Evolutionary conservation across 805 yeast genomes (phyloP).

Genomic region (Saccharomycopsis sp.): DNA sequence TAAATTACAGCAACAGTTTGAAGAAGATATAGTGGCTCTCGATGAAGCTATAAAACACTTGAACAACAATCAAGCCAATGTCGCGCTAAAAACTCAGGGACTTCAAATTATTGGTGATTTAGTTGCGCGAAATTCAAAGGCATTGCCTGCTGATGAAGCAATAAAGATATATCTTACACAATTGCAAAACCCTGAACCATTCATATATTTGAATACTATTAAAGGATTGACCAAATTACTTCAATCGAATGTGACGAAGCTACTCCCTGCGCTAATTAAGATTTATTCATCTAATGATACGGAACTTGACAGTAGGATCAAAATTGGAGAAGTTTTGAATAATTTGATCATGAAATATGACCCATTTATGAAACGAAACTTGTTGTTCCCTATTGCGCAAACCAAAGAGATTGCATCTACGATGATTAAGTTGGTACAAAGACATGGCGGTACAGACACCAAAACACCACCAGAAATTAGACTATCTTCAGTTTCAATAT

Average conservation of each 20-base stretch:
- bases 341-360: constrained; percentile 10
- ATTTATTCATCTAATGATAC: constrained; percentile 31
- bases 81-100: constrained; percentile 34
- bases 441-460: not conserved
- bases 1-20: constrained; percentile 21
- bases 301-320: constrained; percentile 59
- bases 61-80: constrained; percentile 50
- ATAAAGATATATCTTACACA: constrained; percentile 56
- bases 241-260: constrained; percentile 34
- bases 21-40: constrained; percentile 35
- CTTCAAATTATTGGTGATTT: constrained; percentile 55
- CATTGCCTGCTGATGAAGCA: constrained; percentile 46
- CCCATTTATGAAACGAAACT: constrained; percentile 6
- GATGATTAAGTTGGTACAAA: constrained; percentile 35
- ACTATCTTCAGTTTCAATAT: constrained; percentile 79
- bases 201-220: constrained; percentile 75
- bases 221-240: constrained; percentile 64
- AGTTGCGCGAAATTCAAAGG: constrained; percentile 39
- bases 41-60: constrained; percentile 59
- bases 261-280: constrained; percentile 33
- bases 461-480: constrained; percentile 46
- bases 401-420: constrained; percentile 37
- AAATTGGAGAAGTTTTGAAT: constrained; percentile 72
- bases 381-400: constrained; percentile 34
- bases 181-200: constrained; percentile 76